phyloP scores from a whole-genome alignment of 1,284 basidiomycete species.

The Fomitopsis pinicola region DNA sequence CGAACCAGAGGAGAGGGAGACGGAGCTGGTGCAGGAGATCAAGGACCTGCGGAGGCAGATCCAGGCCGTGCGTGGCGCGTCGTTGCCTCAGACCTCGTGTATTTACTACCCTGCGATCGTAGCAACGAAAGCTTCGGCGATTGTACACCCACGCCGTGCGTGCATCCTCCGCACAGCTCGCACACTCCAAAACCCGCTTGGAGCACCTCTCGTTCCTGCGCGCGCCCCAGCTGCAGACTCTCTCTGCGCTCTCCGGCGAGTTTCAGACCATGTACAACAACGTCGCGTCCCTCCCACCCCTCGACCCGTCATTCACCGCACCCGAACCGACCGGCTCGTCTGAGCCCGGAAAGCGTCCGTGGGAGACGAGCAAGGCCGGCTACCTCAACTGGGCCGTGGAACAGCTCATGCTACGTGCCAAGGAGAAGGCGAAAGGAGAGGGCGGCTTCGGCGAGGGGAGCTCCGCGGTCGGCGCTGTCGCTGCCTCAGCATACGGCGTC shows the following conservation, averaged over 20 bases:
- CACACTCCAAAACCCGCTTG: conserved; percentile 39
- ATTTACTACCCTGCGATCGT: not conserved
- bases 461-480: conserved; percentile 21
- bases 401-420: conserved; percentile 47
- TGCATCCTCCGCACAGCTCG: conserved; percentile 39
- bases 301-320: conserved; percentile 40
- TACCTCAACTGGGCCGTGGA: conserved; percentile 67
- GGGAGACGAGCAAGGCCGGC: conserved; percentile 64
- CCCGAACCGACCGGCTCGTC: conserved; percentile 33
- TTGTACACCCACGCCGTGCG: conserved; percentile 44
- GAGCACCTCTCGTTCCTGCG: conserved; percentile 43
- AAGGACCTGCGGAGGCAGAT: conserved; percentile 52
- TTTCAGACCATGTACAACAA: conserved; percentile 38
- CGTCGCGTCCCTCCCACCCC: conserved; percentile 45
- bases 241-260: conserved; percentile 20
- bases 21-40: conserved; percentile 57
- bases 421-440: conserved; percentile 30
- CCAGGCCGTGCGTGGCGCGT: conserved; percentile 46
- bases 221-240: conserved; percentile 26
- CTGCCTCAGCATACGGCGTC: conserved; percentile 18
- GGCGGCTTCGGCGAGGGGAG: conserved; percentile 19
- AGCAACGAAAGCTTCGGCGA: conserved; percentile 65
- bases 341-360: conserved; percentile 63
- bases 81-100: not conserved
- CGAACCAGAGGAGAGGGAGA: conserved; percentile 44